These are phyloP conservation scores for Cyathus striatus DNA, from an alignment of 768 basidiomycete genomes.

Conservation along the genomic window DNA sequence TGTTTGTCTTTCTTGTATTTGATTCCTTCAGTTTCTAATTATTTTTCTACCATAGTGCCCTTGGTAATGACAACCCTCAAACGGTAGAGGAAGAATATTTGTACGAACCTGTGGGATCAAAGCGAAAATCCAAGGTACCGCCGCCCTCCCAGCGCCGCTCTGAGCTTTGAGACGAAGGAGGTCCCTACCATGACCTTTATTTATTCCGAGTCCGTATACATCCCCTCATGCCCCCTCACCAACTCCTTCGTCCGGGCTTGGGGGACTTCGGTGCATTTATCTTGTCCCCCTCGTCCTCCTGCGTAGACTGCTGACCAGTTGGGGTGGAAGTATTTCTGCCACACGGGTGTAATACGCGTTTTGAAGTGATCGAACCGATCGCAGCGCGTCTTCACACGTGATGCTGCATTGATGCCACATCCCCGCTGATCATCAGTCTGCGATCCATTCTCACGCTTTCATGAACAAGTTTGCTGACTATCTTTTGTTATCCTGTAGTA, in stretches of 20 bases:
- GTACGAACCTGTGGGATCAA: constrained; percentile 64
- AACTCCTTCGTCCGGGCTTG: constrained; percentile 89
- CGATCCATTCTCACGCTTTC: constrained; percentile 11
- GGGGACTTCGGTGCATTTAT: constrained; percentile 75
- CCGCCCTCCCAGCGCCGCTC: constrained; percentile 81
- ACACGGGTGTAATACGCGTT: constrained; percentile 18
- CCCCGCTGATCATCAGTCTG: constrained; percentile 33
- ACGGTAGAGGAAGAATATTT: constrained; percentile 75
- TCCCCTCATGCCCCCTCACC: constrained; percentile 37
- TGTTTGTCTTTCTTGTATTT: constrained; percentile 37
- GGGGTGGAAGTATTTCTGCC: constrained; percentile 27
- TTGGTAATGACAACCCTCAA: constrained; percentile 64
- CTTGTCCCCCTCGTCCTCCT: constrained; percentile 71
- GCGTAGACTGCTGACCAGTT: constrained; percentile 32
- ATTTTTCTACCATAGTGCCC: constrained; percentile 41
- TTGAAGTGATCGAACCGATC: too few relatives aligned
- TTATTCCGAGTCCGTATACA: constrained; percentile 70
- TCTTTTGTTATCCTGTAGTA: constrained; percentile 25
- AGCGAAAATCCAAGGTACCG: constrained; percentile 89
- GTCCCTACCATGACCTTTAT: constrained; percentile 40
- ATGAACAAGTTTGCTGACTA: constrained; percentile 27
- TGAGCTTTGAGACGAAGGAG: constrained; percentile 95
- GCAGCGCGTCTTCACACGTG: constrained; percentile 36
- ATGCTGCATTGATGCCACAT: constrained; percentile 21
- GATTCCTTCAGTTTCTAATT: background rate